Percentiles rank a stretch among this genome's conserved stretches.
Conservation (phyloP, 2,329 filamentous ascomycete genomes). For the Hymenoscyphus scutula region DNA sequence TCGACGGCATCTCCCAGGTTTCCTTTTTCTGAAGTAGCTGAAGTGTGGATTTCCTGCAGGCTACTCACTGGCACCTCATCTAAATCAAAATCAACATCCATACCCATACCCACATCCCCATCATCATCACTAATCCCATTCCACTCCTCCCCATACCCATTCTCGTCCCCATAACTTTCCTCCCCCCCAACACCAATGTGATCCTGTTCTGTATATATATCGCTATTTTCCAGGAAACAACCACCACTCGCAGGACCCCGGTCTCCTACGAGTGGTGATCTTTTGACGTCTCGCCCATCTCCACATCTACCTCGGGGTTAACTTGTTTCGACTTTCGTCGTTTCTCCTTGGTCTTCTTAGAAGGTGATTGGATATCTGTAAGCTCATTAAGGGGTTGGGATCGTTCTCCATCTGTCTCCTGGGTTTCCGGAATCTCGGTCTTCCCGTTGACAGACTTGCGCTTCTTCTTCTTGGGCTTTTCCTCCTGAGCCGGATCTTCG, state of each 20-base stretch:
- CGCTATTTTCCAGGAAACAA: conserved; percentile 31
- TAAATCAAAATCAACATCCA: background rate
- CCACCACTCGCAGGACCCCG: conserved; percentile 39
- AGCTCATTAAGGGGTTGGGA: conserved; percentile 19
- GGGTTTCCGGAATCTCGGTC: background rate
- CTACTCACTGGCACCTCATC: background rate
- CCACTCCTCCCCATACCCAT: background rate
- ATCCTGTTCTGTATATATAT: conserved; percentile 10
- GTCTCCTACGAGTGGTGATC: conserved; percentile 36
- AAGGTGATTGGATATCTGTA: conserved; percentile 15
- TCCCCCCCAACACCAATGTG: background rate
- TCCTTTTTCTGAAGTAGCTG: background rate
- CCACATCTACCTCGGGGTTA: conserved; percentile 6
- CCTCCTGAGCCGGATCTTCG: background rate
- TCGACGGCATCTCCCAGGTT: background rate
- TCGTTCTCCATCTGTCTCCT: background rate
- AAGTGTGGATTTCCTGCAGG: background rate
- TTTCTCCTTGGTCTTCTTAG: conserved; percentile 16
- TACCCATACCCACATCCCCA: background rate
- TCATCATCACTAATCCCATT: background rate
- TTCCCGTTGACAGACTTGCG: background rate
- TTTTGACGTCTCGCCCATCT: conserved; percentile 31
- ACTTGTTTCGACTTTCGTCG: conserved; percentile 9
- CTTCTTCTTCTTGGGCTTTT: background rate
- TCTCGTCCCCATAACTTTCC: background rate